A percentile compares a stretch with the other conserved stretches of the same genome.
These are phyloP conservation scores for Fusarium subtropicale DNA, from an alignment of 2,329 filamentous ascomycete species.

Conservation along the genomic window DNA sequence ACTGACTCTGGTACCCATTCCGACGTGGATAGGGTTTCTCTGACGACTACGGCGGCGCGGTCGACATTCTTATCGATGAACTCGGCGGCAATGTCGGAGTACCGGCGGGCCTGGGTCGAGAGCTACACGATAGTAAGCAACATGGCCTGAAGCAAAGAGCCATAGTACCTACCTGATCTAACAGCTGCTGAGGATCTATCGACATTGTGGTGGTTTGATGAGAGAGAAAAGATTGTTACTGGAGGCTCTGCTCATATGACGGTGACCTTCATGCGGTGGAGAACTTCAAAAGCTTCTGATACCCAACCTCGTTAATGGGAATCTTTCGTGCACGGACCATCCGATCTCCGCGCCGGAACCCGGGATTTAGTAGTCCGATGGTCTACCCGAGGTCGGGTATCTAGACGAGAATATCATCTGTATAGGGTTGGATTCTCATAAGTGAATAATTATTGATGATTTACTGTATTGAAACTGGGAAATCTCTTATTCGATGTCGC, in stretches of 20 bases:
- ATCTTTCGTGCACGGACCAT: slow-evolving; percentile 41
- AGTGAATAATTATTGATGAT: neutral
- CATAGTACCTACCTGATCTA: slow-evolving; percentile 73
- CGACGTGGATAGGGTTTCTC: slow-evolving; percentile 74
- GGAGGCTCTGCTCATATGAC: slow-evolving; percentile 47
- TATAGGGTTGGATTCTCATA: neutral
- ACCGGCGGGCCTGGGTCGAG: slow-evolving; percentile 73
- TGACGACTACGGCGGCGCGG: slow-evolving; percentile 75
- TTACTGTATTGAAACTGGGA: neutral
- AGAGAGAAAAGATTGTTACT: slow-evolving; percentile 39
- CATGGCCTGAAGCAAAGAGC: neutral
- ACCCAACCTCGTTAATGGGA: slow-evolving; percentile 40
- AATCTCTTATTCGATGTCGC: neutral
- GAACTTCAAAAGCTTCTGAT: slow-evolving; percentile 43
- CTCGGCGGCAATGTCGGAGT: slow-evolving; percentile 79
- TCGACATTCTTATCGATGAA: slow-evolving; percentile 87
- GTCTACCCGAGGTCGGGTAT: slow-evolving; percentile 31
- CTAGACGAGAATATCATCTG: slow-evolving; percentile 20
- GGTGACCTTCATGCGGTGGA: slow-evolving; percentile 47
- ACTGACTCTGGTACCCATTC: slow-evolving; percentile 79
- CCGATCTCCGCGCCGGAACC: slow-evolving; percentile 37
- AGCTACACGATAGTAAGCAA: slow-evolving; percentile 55
- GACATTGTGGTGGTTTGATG: slow-evolving; percentile 68
- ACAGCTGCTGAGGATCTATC: slow-evolving; percentile 80
- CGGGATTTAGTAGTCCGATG: slow-evolving; percentile 32